Evolutionary conservation across 106 monocot genomes (phyloP), one percentile per base, ranked within the genome.

Genomic region (Iris macrosiphon): DNA sequence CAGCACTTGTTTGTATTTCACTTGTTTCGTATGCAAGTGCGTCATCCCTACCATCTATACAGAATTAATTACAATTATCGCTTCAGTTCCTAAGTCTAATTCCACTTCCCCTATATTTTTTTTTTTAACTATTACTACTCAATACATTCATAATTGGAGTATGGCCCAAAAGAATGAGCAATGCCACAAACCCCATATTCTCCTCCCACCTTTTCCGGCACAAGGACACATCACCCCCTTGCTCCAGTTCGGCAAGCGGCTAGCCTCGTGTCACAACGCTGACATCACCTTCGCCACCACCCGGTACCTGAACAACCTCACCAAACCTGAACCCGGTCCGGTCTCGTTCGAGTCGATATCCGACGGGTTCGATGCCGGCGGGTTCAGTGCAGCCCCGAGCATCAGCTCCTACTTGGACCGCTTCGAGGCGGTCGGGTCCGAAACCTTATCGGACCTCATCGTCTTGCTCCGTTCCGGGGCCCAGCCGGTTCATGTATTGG

Each of bases 141-240:
- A n/a, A n/a, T n/a, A n/a, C n/a, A n/a, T n/a, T n/a, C n/a, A n/a
- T n/a, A n/a, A n/a, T n/a, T n/a, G n/a, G n/a, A n/a, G n/a, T n/a
- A n/a, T n/a, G n/a, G n/a, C n/a, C n/a, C n/a, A n/a, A n/a, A n/a
- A n/a, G n/a, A n/a, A n/a, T n/a, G 34, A 35, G 34, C 34, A 10
- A 35, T 6, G 10, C 7, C 10, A 35, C 10, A 6, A 4, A 35
- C 34, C 34, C 10, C 82, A 79, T 32, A 66, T 76, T 15, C 72
- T 88, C 20, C 4, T 88, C 31, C 2, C 83, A 14, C 79, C 83
- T 0, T 79, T 70, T 69, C 88, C 82, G n/a, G 56, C 23, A 57
- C 87, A 87, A 59, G 82, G 87, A 46, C 87, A 87, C 82, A 75
- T 87, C 78, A 81, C 82, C 72, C 82, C 88, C 7, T 72, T 88